Conservation (phyloP, 768 basidiomycete species). For the Boletellus sp. region DNA sequence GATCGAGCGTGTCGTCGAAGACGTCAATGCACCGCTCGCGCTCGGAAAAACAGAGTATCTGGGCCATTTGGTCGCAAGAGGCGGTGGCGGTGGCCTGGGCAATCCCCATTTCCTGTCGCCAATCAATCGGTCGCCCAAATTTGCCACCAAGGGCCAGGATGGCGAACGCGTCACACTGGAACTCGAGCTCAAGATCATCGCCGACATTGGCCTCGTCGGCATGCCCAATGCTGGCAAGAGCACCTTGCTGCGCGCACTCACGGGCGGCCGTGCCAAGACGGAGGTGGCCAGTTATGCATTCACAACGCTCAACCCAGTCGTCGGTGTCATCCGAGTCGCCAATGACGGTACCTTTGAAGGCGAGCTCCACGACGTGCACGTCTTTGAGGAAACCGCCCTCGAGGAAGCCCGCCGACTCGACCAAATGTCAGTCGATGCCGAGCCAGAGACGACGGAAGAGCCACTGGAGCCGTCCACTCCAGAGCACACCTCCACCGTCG, state of each 20-base stretch:
- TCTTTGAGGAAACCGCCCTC: conserved; percentile 65
- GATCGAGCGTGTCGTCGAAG: conserved; percentile 35
- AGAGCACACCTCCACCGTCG: neutral
- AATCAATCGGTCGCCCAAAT: conserved; percentile 77
- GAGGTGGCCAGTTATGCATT: conserved; percentile 91
- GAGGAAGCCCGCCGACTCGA: conserved; percentile 46
- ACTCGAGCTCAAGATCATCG: conserved; percentile 88
- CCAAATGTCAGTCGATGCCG: conserved; percentile 23
- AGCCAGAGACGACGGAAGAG: neutral
- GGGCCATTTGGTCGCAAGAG: conserved; percentile 67
- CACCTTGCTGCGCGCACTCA: conserved; percentile 85
- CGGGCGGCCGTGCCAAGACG: conserved; percentile 76
- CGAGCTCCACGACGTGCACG: conserved; percentile 40
- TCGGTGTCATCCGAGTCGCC: conserved; percentile 84
- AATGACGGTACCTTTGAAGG: conserved; percentile 78
- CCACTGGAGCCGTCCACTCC: too few species aligned
- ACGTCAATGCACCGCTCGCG: conserved; percentile 55
- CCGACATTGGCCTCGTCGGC: conserved; percentile 94
- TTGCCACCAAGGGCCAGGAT: conserved; percentile 72
- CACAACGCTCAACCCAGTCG: conserved; percentile 91
- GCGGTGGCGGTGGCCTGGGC: conserved; percentile 80
- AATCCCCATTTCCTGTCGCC: conserved; percentile 81
- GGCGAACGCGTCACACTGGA: conserved; percentile 76
- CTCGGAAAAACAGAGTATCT: conserved; percentile 47
- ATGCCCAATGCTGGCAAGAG: conserved; percentile 95